Base-by-base conservation (phyloP, 2,329 filamentous ascomycete genomes). In the Paramyrothecium roridum region DNA sequence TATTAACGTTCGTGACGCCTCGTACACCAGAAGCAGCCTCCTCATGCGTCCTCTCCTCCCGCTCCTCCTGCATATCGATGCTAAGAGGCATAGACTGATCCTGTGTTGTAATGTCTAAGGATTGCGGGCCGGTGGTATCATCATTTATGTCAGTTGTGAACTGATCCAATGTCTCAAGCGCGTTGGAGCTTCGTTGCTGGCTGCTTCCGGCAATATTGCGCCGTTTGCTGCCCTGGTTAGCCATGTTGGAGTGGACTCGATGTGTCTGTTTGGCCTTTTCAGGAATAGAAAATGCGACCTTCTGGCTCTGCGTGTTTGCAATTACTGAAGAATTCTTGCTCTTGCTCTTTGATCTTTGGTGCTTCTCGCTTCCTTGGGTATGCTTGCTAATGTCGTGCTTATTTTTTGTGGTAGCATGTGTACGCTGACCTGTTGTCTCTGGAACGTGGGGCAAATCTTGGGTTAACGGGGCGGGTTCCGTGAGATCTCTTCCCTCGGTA, bases 171-270 rank as follows among this genome's bases (percentile, higher is more conserved):
- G 58, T 55, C 1, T 30, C 26, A 10, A 61, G 59, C 30, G 63
- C 48, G 13, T 57, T 61, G 56, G 67, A 68, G 11, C 59, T 48
- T 19, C 57, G 54, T 47, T 58, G 60, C 16, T 57, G 58, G 48
- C 62, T 63, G n/a, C 59, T 57, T 52, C 66, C 60, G 2, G 63
- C 59, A 19, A 57, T 55, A 30, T 56, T 70, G 50, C 72, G 70
- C 8, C 74, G 71, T 64, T 77, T 77, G 69, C 75, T 77, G 13
- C 74, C 72, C 52, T 71, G 69, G 59, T 76, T 77, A 10, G 74
- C 73, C 11, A 70, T 55, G 30, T 72, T 72, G 52, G 69, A 67
- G 52, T 56, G 55, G 49, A 52, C 63, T 59, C 67, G 65, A 51
- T 56, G 63, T 20, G 55, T 65, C 33, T 61, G 62, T 1, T 65